phyloP scores from a whole-genome alignment of 2,329 filamentous ascomycete genomes.

The Dactylellina sp. region DNA sequence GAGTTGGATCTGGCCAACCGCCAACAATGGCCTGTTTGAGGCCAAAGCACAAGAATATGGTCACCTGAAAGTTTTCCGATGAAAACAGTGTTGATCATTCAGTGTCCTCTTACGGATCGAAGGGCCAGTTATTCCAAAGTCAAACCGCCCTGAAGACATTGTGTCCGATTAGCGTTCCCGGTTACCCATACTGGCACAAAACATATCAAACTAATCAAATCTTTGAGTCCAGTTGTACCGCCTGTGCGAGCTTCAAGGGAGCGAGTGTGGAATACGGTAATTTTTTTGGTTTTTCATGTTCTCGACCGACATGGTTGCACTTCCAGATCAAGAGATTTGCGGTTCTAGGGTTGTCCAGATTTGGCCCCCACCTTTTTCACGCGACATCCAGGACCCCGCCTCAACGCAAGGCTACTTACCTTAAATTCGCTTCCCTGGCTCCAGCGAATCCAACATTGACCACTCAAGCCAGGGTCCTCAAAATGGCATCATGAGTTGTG shows the following conservation, averaged over 20 bases:
- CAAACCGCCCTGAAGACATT: neutral
- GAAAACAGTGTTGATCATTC: constrained; percentile 29
- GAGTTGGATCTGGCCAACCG: constrained; percentile 7
- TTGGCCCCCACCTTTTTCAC: constrained; percentile 28
- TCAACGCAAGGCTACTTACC: constrained; percentile 35
- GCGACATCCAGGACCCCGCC: constrained; percentile 28
- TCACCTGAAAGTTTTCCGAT: constrained; percentile 41
- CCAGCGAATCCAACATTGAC: constrained; percentile 4
- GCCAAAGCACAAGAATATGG: constrained; percentile 48
- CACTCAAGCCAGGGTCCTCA: neutral
- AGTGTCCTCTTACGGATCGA: constrained; percentile 1
- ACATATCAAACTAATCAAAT: neutral
- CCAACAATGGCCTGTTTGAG: constrained; percentile 30
- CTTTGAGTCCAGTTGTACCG: neutral
- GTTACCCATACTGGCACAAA: constrained; percentile 3
- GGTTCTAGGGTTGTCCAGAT: constrained; percentile 49
- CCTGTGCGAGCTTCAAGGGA: neutral
- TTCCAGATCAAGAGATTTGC: constrained; percentile 36
- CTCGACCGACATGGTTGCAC: constrained; percentile 18
- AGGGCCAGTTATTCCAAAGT: neutral
- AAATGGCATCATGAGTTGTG: constrained; percentile 33
- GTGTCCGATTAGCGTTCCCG: neutral
- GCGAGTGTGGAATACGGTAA: constrained; percentile 3
- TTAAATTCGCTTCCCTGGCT: neutral
- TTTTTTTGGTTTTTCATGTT: constrained; percentile 12